Evolutionary conservation across 2,329 filamentous ascomycete genomes (phyloP), one percentile per base, ranked within the genome.

Genomic region (Mycosphaerella arachidis): DNA sequence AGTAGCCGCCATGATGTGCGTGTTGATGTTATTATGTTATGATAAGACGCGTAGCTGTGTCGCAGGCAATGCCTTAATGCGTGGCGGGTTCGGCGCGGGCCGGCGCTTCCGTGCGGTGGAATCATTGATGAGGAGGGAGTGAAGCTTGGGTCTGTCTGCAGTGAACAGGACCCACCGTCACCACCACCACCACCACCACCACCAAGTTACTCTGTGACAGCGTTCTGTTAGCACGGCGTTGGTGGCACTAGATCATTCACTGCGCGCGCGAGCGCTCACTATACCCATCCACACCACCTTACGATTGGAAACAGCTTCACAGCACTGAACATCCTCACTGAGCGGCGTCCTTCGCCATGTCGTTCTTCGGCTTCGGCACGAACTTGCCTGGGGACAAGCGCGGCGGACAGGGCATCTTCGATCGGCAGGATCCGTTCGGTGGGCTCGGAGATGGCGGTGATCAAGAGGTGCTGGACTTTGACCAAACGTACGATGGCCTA

Each of bases 401-500:
- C 67, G 89, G 92, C 72, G 86, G 89, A 43, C 46, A 50, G 46
- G 91, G 92, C 72, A 97, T 97, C 62, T 75, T 77, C 87, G 91
- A 69, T 76, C 82, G 62, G 84, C 89, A 72, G 68, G 92, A 99
- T 76, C 91, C 93, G 43, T 97, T 97, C 76, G 91, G 90, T 66
- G 87, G 89, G 60, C 84, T 97, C 59, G 87, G 89, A 68, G 75
- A 80, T 54, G 60, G 56, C 31, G 65, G 40, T 20, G 62, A 61
- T 31, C 81, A 83, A 61, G 83, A 87, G 72, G 81, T 78, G 80
- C 84, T 90, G 70, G 90, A 97, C 70, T 99, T 97, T 68, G 94
- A 99, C 70, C 92, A 99, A 73, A 97, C 93, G 40, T 97, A 97
- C 73, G 94, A 99, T 75, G 93, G 93, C 18, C 81, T 99, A 45